Evolutionary conservation across 805 yeast species (phyloP).

Genomic region (Schwanniomyces occidentalis): DNA sequence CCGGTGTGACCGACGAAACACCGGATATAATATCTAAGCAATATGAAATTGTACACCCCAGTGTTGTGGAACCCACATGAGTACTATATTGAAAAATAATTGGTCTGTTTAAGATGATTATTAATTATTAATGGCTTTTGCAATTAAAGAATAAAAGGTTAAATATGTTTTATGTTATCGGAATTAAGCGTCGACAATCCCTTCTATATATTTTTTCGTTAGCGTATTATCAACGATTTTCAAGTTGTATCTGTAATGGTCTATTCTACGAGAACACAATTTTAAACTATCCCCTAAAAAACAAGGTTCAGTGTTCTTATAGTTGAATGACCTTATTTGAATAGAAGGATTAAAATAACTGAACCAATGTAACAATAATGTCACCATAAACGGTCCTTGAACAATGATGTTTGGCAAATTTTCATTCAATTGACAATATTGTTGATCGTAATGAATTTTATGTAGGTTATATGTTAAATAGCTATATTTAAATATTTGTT

Average conservation of each 20-base stretch:
- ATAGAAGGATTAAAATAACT: constrained; percentile 12
- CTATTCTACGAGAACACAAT: constrained; percentile 8
- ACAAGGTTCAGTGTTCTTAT: constrained; percentile 52
- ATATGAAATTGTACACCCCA: too few relatives aligned
- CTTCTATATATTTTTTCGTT: constrained; percentile 7
- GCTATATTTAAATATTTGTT: constrained; percentile 60
- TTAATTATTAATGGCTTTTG: too few relatives aligned
- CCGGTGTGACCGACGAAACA: too few relatives aligned
- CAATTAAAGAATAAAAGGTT: too few relatives aligned
- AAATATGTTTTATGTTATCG: background rate
- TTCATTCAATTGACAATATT: constrained; percentile 56
- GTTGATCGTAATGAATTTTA: constrained; percentile 70
- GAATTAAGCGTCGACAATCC: constrained; percentile 1
- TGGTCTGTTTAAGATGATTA: too few relatives aligned
- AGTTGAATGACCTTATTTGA: constrained; percentile 35
- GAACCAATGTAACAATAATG: constrained; percentile 58
- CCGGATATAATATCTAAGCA: too few relatives aligned
- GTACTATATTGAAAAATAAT: too few relatives aligned
- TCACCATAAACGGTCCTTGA: constrained; percentile 81
- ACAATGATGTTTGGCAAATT: constrained; percentile 61
- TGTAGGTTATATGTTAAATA: constrained; percentile 83
- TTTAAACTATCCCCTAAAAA: constrained; percentile 40
- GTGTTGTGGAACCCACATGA: too few relatives aligned
- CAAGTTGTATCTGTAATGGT: constrained; percentile 13
- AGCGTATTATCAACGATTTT: constrained; percentile 19